Evolutionary conservation across 2,329 filamentous ascomycete species (phyloP), one percentile per base, ranked within the genome.

Genomic region (Fusarium pilosicola): DNA sequence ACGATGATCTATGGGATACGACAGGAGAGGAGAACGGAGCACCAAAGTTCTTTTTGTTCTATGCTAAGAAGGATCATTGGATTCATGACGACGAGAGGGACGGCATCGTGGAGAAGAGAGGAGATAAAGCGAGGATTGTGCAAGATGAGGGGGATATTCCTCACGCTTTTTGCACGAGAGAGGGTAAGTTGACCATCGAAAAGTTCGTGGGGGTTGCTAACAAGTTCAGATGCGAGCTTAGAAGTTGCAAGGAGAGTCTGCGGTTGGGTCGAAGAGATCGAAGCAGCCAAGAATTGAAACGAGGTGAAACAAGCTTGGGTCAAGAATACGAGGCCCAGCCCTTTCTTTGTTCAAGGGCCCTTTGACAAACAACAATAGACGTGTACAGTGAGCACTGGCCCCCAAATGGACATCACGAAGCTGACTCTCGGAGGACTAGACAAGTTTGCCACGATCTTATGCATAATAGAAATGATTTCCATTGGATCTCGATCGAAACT

Each of bases 31-130:
- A 55, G 24, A 70, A 34, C 22, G 63, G 67, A 9, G 65, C 79
- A 28, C 86, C 86, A 3, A 89, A 86, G 69, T 88, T 92, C 75
- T 87, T 88, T 72, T 85, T 91, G 71, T 88, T 90, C 56, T 92
- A 91, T 72, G 90, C 86, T 5, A 82, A 86, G 69, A 81, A 87
- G 57, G 90, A 92, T 68, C 86, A 91, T 64, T 92, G 90, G 90
- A 88, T 92, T 3, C 87, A 88, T 6, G 82, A 89, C 54, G 82
- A 85, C 56, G 84, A 86, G 52, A 83, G 90, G 14, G 88, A 91
- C 72, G 84, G 84, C 34, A 88, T 92, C 65, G 88, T 92, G 60
- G 82, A 82, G 49, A 80, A 80, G 66, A 79, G 76, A 80, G 78
- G 79, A 78, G 83, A 83, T 12, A 81, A 84, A 68, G 86, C 86